Base-by-base conservation (phyloP, 805 yeast genomes). In the Metschnikowia reukaufii region DNA sequence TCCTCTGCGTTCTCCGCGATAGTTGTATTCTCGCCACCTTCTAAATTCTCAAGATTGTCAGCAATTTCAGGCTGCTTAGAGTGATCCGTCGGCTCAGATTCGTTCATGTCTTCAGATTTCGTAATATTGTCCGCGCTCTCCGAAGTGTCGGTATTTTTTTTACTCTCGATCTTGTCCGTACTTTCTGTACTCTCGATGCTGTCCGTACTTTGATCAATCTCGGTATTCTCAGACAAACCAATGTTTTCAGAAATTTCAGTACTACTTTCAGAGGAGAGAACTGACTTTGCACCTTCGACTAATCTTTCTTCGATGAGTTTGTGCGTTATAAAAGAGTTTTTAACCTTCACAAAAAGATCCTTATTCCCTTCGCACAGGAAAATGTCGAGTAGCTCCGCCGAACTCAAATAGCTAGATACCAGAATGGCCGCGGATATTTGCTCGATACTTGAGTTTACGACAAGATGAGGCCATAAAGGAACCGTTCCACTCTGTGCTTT, bases 301-400 rank as follows among this genome's bases (percentile, higher is more conserved):
- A 34, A 20, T 12, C 16, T 20, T 8, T 29, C 10, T 31, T 39
- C 31, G 6, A 39, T 20, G 13, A 44, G 36, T 6, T 6, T 7
- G 2, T 34, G 16, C 7, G 19, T 13, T 10, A 69, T 49, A 74
- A 74, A 70, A 4, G 55, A 42, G 44, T 66, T 66, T 50, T 72
- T 72, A n/a, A 45, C 42, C n/a, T 48, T 41, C 3, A 49, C 45
- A 43, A 69, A 71, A 1, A 49, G 34, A 0, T 42, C 36, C 16
- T 35, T 51, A 13, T 58, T 52, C 17, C 50, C 42, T 1, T 42
- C 47, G 33, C 61, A 57, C 47, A 59, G 49, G 39, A 64, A 65
- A 10, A 67, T 56, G 10, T 51, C 54, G 19, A 60, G 49, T 12
- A 55, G 30, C 25, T 55, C 52, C 30, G 38, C 36, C 6, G 47